Percentiles rank a stretch among this genome's conserved stretches.
Conservation (phyloP, 768 basidiomycete genomes). For the Trametes meyenii region DNA sequence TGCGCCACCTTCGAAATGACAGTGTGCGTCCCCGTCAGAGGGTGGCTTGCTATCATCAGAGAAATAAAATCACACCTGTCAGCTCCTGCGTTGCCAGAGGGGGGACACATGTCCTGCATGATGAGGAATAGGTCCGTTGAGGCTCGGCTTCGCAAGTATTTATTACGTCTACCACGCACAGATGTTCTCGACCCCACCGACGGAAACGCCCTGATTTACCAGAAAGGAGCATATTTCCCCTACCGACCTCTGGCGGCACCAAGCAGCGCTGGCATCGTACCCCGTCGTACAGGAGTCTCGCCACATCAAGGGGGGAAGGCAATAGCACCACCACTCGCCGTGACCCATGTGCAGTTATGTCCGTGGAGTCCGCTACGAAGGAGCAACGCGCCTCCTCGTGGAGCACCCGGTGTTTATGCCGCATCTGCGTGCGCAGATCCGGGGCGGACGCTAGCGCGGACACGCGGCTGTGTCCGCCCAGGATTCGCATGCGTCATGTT, state of each 20-base stretch:
- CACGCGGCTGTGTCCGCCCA: no score
- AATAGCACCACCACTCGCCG: background rate
- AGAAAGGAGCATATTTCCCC: background rate
- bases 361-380: background rate
- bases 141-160: background rate
- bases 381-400: background rate
- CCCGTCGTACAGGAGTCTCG: no score
- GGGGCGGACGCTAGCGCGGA: background rate
- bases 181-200: background rate
- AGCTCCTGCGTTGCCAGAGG: background rate
- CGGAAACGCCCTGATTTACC: constrained; percentile 4
- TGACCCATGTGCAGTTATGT: no score
- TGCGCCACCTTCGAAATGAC: background rate
- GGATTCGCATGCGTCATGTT: no score
- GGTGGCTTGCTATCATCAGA: background rate
- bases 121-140: background rate
- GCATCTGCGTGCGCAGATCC: background rate
- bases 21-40: background rate
- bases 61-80: background rate
- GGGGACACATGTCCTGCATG: background rate
- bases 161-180: background rate
- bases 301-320: background rate
- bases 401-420: background rate
- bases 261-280: no score
- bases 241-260: no score